phyloP scores from a whole-genome alignment of 2,329 filamentous ascomycete genomes.

The Dactylellina sp. region DNA sequence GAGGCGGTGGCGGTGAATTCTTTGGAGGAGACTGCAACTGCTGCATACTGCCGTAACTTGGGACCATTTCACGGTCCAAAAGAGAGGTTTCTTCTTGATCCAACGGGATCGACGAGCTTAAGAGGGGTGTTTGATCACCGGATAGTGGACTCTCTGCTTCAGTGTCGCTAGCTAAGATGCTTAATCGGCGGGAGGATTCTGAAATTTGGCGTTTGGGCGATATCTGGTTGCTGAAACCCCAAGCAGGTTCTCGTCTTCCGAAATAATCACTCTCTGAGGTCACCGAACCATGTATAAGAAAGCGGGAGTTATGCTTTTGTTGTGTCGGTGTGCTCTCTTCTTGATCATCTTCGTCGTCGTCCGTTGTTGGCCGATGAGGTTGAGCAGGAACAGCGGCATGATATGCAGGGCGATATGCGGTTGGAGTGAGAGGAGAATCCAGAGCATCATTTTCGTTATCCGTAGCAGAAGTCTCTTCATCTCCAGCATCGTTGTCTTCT shows the following conservation, averaged over 20 bases:
- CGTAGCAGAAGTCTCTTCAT: slow-evolving; percentile 57
- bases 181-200: slow-evolving; percentile 30
- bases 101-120: slow-evolving; percentile 52
- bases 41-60: slow-evolving; percentile 43
- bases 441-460: slow-evolving; percentile 53
- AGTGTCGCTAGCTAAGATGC: slow-evolving; percentile 38
- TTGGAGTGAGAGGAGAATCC: slow-evolving; percentile 51
- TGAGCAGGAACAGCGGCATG: slow-evolving; percentile 44
- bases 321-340: slow-evolving; percentile 54
- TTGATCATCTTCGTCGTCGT: slow-evolving; percentile 49
- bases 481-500: slow-evolving; percentile 52
- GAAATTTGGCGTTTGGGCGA: slow-evolving; percentile 43
- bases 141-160: slow-evolving; percentile 48
- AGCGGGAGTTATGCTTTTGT: slow-evolving; percentile 51
- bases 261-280: slow-evolving; percentile 53
- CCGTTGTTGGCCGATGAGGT: slow-evolving; percentile 27
- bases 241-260: slow-evolving; percentile 40
- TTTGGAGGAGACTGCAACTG: slow-evolving; percentile 8
- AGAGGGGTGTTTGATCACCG: slow-evolving; percentile 48
- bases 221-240: slow-evolving; percentile 39
- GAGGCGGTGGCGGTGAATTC: slow-evolving; percentile 22
- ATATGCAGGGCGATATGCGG: slow-evolving; percentile 42
- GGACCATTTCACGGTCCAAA: slow-evolving; percentile 15
- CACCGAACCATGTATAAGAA: slow-evolving; percentile 34
- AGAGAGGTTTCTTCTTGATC: slow-evolving; percentile 50